phyloP scores from a whole-genome alignment of 768 basidiomycete genomes.

The Kwoniella sp. region DNA sequence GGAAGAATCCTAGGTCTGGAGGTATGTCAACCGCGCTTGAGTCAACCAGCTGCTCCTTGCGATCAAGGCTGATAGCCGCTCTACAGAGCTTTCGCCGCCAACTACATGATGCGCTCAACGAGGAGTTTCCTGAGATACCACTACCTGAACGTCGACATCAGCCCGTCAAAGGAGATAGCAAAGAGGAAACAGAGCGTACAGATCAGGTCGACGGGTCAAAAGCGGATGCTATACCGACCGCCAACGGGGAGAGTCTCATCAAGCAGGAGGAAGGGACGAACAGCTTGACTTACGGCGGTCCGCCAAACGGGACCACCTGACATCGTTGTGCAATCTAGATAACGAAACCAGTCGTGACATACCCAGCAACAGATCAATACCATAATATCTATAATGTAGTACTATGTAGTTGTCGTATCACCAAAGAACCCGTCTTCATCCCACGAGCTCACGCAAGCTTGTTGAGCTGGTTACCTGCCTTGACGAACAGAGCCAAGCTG shows the following conservation, averaged over 20 bases:
- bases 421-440: too few relatives aligned
- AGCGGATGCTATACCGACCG: too few relatives aligned
- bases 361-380: background rate
- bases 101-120: slow-evolving; percentile 23
- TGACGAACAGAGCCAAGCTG: slow-evolving; percentile 17
- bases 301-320: too few relatives aligned
- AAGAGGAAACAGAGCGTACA: background rate
- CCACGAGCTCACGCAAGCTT: background rate
- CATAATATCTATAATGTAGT: background rate
- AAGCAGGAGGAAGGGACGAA: too few relatives aligned
- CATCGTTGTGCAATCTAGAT: too few relatives aligned
- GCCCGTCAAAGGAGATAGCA: background rate
- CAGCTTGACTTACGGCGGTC: too few relatives aligned
- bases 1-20: slow-evolving; percentile 38
- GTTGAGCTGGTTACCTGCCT: slow-evolving; percentile 13
- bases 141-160: slow-evolving; percentile 31
- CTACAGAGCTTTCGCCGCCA: slow-evolving; percentile 37
- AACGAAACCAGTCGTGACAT: too few relatives aligned
- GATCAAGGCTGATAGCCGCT: too few relatives aligned
- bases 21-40: slow-evolving; percentile 15
- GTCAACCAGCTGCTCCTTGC: background rate
- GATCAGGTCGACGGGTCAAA: background rate
- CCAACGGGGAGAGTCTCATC: too few relatives aligned
- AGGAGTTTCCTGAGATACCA: slow-evolving; percentile 33
- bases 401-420: too few relatives aligned